Conservation (phyloP, 2,329 filamentous ascomycete species). For the Colletotrichum nymphaeae region DNA sequence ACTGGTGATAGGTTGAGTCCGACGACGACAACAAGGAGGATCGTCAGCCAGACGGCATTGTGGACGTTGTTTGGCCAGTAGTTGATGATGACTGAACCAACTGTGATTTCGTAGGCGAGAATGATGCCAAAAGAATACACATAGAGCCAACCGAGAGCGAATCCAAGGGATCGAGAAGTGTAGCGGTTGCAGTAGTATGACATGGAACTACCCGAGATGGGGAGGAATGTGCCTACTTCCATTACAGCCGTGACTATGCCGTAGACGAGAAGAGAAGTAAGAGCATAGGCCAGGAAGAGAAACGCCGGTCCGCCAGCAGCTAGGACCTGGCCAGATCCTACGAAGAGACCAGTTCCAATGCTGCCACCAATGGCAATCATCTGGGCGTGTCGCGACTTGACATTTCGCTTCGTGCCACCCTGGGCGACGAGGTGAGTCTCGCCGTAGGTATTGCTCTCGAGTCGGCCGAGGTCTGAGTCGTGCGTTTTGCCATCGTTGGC, state of each 20-base stretch:
- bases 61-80: constrained; percentile 37
- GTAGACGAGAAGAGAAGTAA: constrained; percentile 58
- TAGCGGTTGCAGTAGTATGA: constrained; percentile 54
- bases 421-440: background rate
- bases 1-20: constrained; percentile 34
- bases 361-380: background rate
- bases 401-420: background rate
- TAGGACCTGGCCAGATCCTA: background rate
- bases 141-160: constrained; percentile 57
- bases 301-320: background rate
- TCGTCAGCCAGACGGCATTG: constrained; percentile 36
- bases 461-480: background rate
- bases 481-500: background rate
- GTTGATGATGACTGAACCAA: constrained; percentile 37
- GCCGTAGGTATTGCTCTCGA: background rate
- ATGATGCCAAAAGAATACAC: constrained; percentile 51
- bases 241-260: constrained; percentile 58
- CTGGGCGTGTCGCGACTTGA: background rate
- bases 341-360: background rate
- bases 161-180: constrained; percentile 44
- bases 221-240: constrained; percentile 64
- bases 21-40: constrained; percentile 35
- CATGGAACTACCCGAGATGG: constrained; percentile 60
- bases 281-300: constrained; percentile 12
- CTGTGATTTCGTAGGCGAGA: constrained; percentile 42